A percentile compares a stretch with the other conserved stretches of the same genome.
Evolutionary conservation across 371 early-diverging fungal genomes (phyloP).

Genomic region (Syncephalastrum sp.): DNA sequence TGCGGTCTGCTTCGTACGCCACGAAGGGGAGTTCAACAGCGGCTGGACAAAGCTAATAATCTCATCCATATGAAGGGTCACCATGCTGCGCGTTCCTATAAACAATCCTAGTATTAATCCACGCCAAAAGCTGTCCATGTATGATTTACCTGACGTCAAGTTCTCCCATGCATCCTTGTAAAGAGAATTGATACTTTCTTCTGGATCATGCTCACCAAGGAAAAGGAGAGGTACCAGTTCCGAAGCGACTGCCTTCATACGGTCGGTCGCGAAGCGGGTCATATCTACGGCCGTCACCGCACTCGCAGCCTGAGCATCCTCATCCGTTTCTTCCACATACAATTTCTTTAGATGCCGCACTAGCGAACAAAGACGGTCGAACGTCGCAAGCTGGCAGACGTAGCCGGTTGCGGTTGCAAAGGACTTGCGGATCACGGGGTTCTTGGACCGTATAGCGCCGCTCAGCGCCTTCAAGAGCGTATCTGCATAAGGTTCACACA

Average conservation of each 20-base stretch:
- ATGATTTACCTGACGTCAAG: slow-evolving; percentile 60
- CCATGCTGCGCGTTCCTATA: slow-evolving; percentile 58
- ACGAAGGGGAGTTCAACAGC: slow-evolving; percentile 64
- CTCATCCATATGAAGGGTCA: slow-evolving; percentile 60
- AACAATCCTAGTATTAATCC: neutral
- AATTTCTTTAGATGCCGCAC: slow-evolving; percentile 66
- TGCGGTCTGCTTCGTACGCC: slow-evolving; percentile 81
- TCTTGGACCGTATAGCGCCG: slow-evolving; percentile 75
- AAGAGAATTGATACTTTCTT: slow-evolving; percentile 50
- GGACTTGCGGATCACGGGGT: slow-evolving; percentile 79
- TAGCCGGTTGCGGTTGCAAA: slow-evolving; percentile 87
- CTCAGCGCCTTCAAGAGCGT: slow-evolving; percentile 71
- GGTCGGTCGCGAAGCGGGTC: slow-evolving; percentile 71
- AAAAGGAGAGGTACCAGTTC: slow-evolving; percentile 74
- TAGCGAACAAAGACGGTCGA: slow-evolving; percentile 62
- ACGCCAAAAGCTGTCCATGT: neutral
- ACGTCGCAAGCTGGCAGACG: slow-evolving; percentile 63
- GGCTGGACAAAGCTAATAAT: slow-evolving; percentile 57
- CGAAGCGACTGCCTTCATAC: slow-evolving; percentile 56
- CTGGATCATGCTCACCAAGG: slow-evolving; percentile 74
- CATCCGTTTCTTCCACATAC: slow-evolving; percentile 76
- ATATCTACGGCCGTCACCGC: slow-evolving; percentile 78
- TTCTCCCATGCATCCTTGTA: slow-evolving; percentile 90
- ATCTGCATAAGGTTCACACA: slow-evolving; percentile 65
- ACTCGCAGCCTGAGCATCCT: slow-evolving; percentile 71